These are phyloP conservation scores for Halophytophthora polymorphica DNA, from an alignment of 352 stramenopile genomes.

Conservation along the genomic window DNA sequence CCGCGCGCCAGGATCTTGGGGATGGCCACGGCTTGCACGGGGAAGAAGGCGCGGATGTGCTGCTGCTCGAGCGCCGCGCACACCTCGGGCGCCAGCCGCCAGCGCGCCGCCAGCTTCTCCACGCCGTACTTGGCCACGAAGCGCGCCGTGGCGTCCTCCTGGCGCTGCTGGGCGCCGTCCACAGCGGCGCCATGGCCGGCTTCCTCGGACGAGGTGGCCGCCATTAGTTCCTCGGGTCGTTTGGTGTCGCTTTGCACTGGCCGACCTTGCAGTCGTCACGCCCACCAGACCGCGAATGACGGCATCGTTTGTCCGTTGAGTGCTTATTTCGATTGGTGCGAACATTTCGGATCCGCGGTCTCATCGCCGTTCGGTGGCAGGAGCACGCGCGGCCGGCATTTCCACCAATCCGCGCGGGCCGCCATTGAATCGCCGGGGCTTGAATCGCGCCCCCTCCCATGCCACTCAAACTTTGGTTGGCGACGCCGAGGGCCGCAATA, in stretches of 20 bases:
- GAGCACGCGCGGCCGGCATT: background rate
- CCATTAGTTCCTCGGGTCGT: slow-evolving; percentile 10
- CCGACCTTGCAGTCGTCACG: background rate
- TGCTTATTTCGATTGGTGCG: no score
- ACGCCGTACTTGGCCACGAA: slow-evolving; percentile 70
- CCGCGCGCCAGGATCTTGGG: slow-evolving; percentile 87
- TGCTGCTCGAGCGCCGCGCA: slow-evolving; percentile 32
- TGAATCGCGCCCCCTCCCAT: slow-evolving; percentile 1
- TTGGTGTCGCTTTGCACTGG: background rate
- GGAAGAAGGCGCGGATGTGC: slow-evolving; percentile 90
- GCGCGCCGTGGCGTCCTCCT: slow-evolving; percentile 23
- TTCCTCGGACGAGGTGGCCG: slow-evolving; percentile 8
- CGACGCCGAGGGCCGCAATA: background rate
- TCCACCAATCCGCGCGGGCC: background rate
- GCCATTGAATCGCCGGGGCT: slow-evolving; percentile 8
- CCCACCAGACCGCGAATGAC: background rate
- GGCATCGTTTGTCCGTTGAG: no score
- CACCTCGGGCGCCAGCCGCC: slow-evolving; percentile 46
- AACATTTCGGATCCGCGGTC: no score
- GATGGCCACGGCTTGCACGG: slow-evolving; percentile 94
- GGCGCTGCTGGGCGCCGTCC: slow-evolving; percentile 1
- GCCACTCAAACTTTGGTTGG: slow-evolving; percentile 1
- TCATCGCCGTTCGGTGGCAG: no score
- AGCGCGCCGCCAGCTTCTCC: slow-evolving; percentile 52
- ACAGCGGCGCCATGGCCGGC: slow-evolving; percentile 8